Evolutionary conservation across 768 basidiomycete species (phyloP).

Genomic region (Russula earlei): DNA sequence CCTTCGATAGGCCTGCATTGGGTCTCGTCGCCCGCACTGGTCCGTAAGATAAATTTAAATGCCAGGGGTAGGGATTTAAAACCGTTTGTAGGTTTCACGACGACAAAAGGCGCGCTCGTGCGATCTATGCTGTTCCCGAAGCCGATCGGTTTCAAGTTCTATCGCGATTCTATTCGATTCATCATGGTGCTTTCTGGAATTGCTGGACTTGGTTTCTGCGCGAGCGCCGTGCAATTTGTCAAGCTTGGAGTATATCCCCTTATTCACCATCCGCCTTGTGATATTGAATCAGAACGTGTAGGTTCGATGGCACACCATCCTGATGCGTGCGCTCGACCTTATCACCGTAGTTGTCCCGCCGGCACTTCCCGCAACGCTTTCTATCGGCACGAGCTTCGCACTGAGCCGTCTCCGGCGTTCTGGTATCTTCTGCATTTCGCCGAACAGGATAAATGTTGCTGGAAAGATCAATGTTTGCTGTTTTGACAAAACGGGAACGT

Average conservation of each 20-base stretch:
- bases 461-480: slow-evolving; percentile 97
- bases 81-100: slow-evolving; percentile 77
- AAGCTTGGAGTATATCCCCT: slow-evolving; percentile 62
- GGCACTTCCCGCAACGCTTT: slow-evolving; percentile 91
- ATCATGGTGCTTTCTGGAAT: slow-evolving; percentile 88
- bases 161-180: slow-evolving; percentile 84
- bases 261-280: not conserved
- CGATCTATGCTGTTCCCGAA: slow-evolving; percentile 98
- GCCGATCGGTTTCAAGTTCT: slow-evolving; percentile 98
- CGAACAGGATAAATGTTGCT: slow-evolving; percentile 87
- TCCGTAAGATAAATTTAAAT: slow-evolving; percentile 25
- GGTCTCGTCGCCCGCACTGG: slow-evolving; percentile 85
- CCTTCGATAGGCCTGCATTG: slow-evolving; percentile 51
- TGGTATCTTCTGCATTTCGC: slow-evolving; percentile 94
- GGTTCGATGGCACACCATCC: slow-evolving; percentile 85
- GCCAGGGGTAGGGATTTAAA: not conserved
- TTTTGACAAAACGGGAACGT: slow-evolving; percentile 98
- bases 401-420: slow-evolving; percentile 76
- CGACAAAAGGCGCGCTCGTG: slow-evolving; percentile 92
- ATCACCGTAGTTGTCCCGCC: slow-evolving; percentile 98
- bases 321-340: slow-evolving; percentile 86
- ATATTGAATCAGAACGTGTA: slow-evolving; percentile 26
- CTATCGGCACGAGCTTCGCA: slow-evolving; percentile 95
- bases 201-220: slow-evolving; percentile 83
- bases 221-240: slow-evolving; percentile 87